Evolutionary conservation across 1,284 basidiomycete species (phyloP).

Genomic region (Fomitopsis palustris): DNA sequence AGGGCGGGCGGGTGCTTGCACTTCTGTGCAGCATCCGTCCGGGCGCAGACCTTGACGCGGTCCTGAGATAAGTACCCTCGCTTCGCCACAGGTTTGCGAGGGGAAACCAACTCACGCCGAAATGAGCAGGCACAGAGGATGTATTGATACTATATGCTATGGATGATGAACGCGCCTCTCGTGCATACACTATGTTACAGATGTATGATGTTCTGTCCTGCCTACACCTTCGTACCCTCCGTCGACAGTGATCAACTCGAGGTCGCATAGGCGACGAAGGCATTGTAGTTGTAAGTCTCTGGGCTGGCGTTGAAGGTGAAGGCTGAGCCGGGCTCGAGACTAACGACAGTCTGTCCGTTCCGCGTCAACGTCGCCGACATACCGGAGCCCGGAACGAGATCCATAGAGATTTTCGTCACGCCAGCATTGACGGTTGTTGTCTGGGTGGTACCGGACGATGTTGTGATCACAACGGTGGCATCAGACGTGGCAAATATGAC

Average conservation of each 20-base stretch:
- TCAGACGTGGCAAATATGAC: slow-evolving; percentile 41
- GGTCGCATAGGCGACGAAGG: slow-evolving; percentile 27
- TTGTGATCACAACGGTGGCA: slow-evolving; percentile 43
- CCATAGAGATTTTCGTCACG: slow-evolving; percentile 44
- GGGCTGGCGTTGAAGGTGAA: slow-evolving; percentile 32
- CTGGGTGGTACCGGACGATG: slow-evolving; percentile 25
- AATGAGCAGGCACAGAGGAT: too few relatives aligned
- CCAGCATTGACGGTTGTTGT: slow-evolving; percentile 39
- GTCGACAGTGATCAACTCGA: background rate
- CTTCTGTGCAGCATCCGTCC: background rate
- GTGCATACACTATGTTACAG: background rate
- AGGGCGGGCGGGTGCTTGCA: background rate
- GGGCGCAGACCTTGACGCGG: background rate
- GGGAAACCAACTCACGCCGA: background rate
- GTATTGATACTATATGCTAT: background rate
- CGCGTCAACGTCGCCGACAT: slow-evolving; percentile 38
- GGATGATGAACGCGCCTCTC: background rate
- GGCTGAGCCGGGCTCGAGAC: slow-evolving; percentile 24
- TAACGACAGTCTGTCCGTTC: slow-evolving; percentile 26
- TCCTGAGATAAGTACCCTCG: background rate
- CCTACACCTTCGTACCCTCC: background rate
- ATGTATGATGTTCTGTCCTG: background rate
- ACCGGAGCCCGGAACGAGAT: slow-evolving; percentile 31
- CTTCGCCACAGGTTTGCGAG: background rate
- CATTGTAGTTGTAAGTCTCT: slow-evolving; percentile 41